Evolutionary conservation across 2,329 filamentous ascomycete species (phyloP), one percentile per base, ranked within the genome.

Genomic region (Dothistroma pini): DNA sequence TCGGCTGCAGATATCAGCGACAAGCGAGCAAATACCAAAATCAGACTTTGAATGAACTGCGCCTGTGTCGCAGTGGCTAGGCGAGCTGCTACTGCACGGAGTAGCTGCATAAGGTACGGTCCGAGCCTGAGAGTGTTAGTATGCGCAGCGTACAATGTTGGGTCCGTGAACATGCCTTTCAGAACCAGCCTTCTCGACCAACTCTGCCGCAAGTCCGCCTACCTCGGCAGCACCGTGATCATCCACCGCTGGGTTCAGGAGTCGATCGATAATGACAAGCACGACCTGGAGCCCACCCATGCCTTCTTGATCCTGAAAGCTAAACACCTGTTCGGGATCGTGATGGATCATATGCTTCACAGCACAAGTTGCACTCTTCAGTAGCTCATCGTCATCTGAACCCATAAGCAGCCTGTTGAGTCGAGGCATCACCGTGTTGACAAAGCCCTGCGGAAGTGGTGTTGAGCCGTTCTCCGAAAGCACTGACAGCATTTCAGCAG

Each of bases 201-300:
- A 82, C 76, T 96, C 93, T 1, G 93, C 93, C 4, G 95, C 95
- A 66, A 99, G 84, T 16, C 92, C 91, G 68, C 95, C 95, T 49
- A 99, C 93, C 78, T 99, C 93, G n/a, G 92, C 91, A 5, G 93
- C 95, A 19, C 92, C 90, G 70, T 93, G 91, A 71, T 99, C 95
- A 70, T 96, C 90, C n/a, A 97, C 88, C 1, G 83, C 78, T 1
- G 90, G 89, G 2, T 90, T 88, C 32, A 99, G 84, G 4, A 99
- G 84, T 53, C 93, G 90, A 74, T 97, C 95, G 64, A 99, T 91
- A 68, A 99, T 95, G 66, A 91, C 86, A 53, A 99, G 84, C 61
- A 91, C 91, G 32, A 96, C 88, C 75, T 97, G 93, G 11, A 97
- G 83, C 16, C 93, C 93, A 41, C 86, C 89, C 69, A 91, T 91